Percentiles rank a stretch among this genome's conserved stretches.
phyloP scores from a whole-genome alignment of 768 basidiomycete genomes.

The Lepiota venenata region DNA sequence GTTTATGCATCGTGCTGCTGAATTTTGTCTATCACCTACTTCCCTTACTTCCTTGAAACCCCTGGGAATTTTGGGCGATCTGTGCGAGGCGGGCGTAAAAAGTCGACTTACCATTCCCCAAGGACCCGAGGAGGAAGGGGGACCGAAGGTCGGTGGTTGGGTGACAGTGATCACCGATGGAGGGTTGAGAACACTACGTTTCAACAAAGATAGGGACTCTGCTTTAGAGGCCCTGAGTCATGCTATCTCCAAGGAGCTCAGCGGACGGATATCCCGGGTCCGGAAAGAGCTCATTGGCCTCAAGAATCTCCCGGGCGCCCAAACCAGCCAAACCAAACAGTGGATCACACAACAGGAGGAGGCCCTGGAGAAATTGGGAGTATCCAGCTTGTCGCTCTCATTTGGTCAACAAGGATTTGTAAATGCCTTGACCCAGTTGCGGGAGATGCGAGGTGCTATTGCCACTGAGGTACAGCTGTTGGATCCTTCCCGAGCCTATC shows the following conservation, averaged over 20 bases:
- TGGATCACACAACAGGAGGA: too few relatives aligned
- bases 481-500: too few relatives aligned
- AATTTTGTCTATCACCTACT: conserved; percentile 26
- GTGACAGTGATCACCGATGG: conserved; percentile 10
- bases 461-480: too few relatives aligned
- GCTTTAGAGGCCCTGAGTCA: conserved; percentile 13
- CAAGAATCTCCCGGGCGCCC: too few relatives aligned
- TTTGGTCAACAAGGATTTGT: too few relatives aligned
- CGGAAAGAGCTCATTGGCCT: conserved; percentile 12
- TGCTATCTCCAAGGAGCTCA: not conserved
- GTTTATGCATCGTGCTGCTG: conserved; percentile 31
- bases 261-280: conserved; percentile 2
- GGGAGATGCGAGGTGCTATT: too few relatives aligned
- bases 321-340: too few relatives aligned
- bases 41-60: conserved; percentile 23
- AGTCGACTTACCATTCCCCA: not conserved
- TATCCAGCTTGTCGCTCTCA: too few relatives aligned
- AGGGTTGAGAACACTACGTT: conserved; percentile 6
- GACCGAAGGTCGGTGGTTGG: conserved; percentile 17
- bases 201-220: not conserved
- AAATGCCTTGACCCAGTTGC: too few relatives aligned
- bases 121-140: conserved; percentile 16
- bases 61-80: conserved; percentile 32
- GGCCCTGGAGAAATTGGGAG: too few relatives aligned
- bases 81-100: conserved; percentile 36